Percentiles rank a stretch among this genome's conserved stretches.
Evolutionary conservation across 2,329 filamentous ascomycete species (phyloP).

Genomic region (Diaporthe aspalathi): DNA sequence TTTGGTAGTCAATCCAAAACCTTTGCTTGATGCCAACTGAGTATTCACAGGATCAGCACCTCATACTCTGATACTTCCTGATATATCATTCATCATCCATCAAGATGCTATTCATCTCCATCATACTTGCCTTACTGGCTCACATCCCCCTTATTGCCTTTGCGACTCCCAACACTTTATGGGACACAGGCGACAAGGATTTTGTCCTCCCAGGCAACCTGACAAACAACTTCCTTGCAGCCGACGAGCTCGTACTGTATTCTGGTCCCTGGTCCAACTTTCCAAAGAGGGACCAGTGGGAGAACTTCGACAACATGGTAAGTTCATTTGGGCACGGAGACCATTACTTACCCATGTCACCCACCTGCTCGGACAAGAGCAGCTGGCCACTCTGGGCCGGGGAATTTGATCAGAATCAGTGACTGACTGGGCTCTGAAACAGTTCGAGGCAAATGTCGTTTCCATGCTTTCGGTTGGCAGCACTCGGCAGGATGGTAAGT

Average conservation of each 20-base stretch:
- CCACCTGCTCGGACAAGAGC: background rate
- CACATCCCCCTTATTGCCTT: background rate
- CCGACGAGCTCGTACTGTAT: background rate
- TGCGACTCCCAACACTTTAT: background rate
- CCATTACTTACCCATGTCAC: background rate
- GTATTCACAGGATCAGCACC: background rate
- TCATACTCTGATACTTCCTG: too few species aligned
- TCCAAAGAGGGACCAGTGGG: conserved; percentile 49
- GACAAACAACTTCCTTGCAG: background rate
- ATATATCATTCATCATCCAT: background rate
- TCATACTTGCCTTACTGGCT: conserved; percentile 1
- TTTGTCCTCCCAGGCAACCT: background rate
- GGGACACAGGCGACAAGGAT: background rate
- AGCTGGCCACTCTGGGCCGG: too few species aligned
- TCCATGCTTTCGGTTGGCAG: conserved; percentile 48
- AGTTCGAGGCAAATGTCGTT: conserved; percentile 50
- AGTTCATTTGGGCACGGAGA: background rate
- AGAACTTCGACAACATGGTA: conserved; percentile 47
- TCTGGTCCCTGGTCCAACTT: conserved; percentile 43
- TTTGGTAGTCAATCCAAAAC: too few species aligned
- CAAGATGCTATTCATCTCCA: background rate
- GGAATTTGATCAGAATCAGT: background rate
- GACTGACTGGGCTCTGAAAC: background rate
- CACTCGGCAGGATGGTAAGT: conserved; percentile 45
- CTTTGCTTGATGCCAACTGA: background rate